A percentile compares a stretch with the other conserved stretches of the same genome.
These are phyloP conservation scores for Salix viminalis DNA, from an alignment of 345 rosid species.

Conservation along the genomic window DNA sequence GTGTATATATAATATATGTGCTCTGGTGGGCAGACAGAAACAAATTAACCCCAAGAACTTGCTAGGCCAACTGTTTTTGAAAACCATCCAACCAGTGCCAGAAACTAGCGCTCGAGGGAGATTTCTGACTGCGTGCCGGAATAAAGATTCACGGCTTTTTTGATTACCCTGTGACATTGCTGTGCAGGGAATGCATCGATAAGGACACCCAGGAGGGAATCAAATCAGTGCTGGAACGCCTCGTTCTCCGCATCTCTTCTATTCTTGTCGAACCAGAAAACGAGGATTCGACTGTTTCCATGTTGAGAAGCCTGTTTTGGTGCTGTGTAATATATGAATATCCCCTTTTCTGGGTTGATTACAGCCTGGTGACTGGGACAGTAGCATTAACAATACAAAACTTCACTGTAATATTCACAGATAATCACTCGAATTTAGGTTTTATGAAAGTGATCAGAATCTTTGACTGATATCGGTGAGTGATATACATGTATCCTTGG, in stretches of 20 bases:
- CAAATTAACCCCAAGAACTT: neutral
- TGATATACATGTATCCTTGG: neutral
- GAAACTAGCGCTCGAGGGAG: neutral
- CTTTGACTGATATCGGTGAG: neutral
- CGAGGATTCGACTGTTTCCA: neutral
- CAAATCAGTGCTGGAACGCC: neutral
- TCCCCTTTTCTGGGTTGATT: neutral
- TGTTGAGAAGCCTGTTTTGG: neutral
- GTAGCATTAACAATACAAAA: neutral
- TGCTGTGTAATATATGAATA: neutral
- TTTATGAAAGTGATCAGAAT: neutral
- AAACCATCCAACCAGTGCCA: neutral
- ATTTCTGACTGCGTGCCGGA: neutral
- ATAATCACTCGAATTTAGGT: neutral
- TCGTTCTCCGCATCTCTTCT: neutral
- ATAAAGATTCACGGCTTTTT: neutral
- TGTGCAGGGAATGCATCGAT: neutral
- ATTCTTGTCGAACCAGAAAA: neutral
- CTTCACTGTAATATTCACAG: neutral
- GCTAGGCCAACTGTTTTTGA: neutral
- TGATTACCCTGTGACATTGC: neutral
- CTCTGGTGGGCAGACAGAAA: no score
- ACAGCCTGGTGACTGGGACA: neutral
- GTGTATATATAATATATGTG: no score
- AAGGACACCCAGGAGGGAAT: neutral